These are phyloP conservation scores for Apiospora aurea DNA, from an alignment of 2,329 filamentous ascomycete species.

Conservation along the genomic window DNA sequence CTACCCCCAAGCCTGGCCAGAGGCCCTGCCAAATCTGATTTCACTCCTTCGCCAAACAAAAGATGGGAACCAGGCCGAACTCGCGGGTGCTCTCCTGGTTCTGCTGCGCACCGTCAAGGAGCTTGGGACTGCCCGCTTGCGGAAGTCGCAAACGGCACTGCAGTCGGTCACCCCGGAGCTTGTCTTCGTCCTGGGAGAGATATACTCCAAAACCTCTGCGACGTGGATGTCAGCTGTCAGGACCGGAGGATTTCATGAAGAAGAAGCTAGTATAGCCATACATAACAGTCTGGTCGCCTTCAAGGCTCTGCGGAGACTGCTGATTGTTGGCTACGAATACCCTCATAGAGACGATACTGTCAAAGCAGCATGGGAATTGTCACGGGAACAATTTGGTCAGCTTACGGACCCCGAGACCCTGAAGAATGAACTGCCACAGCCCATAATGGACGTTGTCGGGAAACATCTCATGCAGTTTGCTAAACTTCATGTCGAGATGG, in stretches of 20 bases:
- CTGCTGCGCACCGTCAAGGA: constrained; percentile 91
- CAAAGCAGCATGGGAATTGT: constrained; percentile 79
- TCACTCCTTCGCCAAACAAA: constrained; percentile 66
- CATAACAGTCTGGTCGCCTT: constrained; percentile 80
- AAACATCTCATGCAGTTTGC: constrained; percentile 90
- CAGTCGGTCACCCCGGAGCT: constrained; percentile 84
- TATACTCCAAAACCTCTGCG: constrained; percentile 78
- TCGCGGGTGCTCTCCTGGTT: constrained; percentile 77
- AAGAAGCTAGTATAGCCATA: constrained; percentile 68
- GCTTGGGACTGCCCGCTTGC: constrained; percentile 79
- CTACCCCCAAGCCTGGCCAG: constrained; percentile 85
- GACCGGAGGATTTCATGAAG: constrained; percentile 63
- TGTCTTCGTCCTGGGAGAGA: constrained; percentile 77
- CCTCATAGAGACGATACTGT: constrained; percentile 82
- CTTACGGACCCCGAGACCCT: constrained; percentile 71
- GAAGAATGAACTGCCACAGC: constrained; percentile 59
- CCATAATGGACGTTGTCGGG: constrained; percentile 70
- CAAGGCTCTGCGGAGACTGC: constrained; percentile 79
- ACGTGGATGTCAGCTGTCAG: constrained; percentile 71
- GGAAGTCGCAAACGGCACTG: constrained; percentile 76
- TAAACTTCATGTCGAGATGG: constrained; percentile 90
- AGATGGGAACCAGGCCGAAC: constrained; percentile 67
- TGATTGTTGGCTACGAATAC: constrained; percentile 83
- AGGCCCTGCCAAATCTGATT: constrained; percentile 67
- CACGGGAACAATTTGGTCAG: constrained; percentile 78